Conservation (phyloP, 768 basidiomycete genomes). For the Xerocomellus intermedius region DNA sequence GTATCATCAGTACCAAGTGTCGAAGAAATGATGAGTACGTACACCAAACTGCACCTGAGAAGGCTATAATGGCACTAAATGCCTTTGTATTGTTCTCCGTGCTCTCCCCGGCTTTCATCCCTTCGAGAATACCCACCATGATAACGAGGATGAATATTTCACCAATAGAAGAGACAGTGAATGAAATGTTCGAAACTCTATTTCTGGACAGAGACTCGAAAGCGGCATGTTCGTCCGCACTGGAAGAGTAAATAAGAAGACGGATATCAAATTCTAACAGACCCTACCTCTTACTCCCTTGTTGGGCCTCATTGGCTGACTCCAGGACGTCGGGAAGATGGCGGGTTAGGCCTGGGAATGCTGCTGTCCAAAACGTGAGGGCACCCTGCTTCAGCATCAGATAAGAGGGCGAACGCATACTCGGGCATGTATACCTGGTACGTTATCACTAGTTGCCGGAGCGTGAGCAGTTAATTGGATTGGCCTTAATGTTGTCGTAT, state of each 20-base stretch:
- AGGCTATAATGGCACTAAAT: conserved; percentile 76
- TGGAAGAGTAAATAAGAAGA: conserved; percentile 14
- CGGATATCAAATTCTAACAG: not conserved
- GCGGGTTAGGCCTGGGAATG: conserved; percentile 72
- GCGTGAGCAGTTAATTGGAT: not conserved
- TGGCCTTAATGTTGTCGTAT: not conserved
- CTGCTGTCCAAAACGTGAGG: conserved; percentile 81
- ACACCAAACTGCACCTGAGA: conserved; percentile 77
- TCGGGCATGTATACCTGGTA: conserved; percentile 50
- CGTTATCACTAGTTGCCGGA: conserved; percentile 50
- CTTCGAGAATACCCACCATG: conserved; percentile 76
- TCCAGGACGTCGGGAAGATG: conserved; percentile 67
- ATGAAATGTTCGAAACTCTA: conserved; percentile 73
- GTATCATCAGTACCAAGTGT: not conserved
- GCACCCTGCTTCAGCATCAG: conserved; percentile 43
- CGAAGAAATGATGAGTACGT: conserved; percentile 22
- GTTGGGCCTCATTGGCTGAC: conserved; percentile 41
- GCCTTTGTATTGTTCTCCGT: conserved; percentile 72
- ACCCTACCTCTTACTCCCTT: conserved; percentile 48
- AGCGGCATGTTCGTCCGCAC: conserved; percentile 49
- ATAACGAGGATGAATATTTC: conserved; percentile 68
- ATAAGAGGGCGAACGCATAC: not conserved
- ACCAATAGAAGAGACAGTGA: conserved; percentile 65
- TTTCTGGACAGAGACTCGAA: conserved; percentile 68
- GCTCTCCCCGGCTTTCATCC: conserved; percentile 56